phyloP scores from a whole-genome alignment of 2,329 filamentous ascomycete genomes.

The Exophiala sideris region DNA sequence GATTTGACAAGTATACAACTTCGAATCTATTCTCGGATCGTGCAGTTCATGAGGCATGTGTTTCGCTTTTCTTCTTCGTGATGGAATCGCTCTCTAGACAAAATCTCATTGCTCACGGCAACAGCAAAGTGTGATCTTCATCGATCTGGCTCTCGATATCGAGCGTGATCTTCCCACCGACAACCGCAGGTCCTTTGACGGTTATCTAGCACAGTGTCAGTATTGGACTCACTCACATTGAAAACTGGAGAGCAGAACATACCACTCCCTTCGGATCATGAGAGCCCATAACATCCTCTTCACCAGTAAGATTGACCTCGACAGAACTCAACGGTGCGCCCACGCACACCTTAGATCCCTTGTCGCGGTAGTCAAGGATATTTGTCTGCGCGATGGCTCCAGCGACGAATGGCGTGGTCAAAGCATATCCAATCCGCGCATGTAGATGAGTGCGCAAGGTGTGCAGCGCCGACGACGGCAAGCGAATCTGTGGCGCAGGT shows the following conservation, averaged over 20 bases:
- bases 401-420: conserved; percentile 78
- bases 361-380: conserved; percentile 75
- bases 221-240: background rate
- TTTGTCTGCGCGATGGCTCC: conserved; percentile 85
- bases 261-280: conserved; percentile 60
- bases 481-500: conserved; percentile 55
- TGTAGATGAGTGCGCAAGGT: conserved; percentile 79
- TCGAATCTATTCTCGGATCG: no score
- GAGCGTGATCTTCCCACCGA: conserved; percentile 19
- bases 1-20: no score
- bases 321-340: conserved; percentile 76
- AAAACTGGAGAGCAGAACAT: conserved; percentile 33
- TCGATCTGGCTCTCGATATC: conserved; percentile 19
- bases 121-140: conserved; percentile 21
- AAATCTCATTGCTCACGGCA: conserved; percentile 1
- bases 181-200: conserved; percentile 25
- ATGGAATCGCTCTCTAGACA: background rate
- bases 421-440: conserved; percentile 77
- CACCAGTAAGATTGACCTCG: conserved; percentile 63
- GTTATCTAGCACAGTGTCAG: conserved; percentile 12
- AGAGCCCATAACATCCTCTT: conserved; percentile 33
- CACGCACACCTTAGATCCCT: conserved; percentile 54
- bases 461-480: conserved; percentile 68
- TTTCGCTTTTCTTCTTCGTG: no score
- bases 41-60: no score